Evolutionary conservation across 768 basidiomycete species (phyloP).

Genomic region (Agaricus blazei): DNA sequence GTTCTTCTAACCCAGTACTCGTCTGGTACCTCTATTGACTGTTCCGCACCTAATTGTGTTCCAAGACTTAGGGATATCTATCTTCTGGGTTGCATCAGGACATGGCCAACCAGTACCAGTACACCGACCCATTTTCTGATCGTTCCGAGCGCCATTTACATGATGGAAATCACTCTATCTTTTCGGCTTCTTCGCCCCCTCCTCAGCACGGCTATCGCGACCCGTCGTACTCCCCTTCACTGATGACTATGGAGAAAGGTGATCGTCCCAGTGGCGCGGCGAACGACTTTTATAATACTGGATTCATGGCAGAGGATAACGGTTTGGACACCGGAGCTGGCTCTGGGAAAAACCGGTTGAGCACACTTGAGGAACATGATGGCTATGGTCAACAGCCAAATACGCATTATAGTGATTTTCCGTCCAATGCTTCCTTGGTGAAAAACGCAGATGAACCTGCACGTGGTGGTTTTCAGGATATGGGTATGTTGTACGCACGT

Average conservation of each 20-base stretch:
- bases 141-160: background rate
- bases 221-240: background rate
- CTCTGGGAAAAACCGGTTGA: constrained; percentile 2
- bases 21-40: background rate
- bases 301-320: background rate
- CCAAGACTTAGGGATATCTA: too few species aligned
- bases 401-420: constrained; percentile 18
- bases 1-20: too few species aligned
- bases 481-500: constrained; percentile 32
- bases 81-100: background rate
- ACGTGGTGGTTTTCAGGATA: constrained; percentile 42
- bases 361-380: background rate
- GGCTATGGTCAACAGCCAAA: background rate
- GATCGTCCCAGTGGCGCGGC: background rate
- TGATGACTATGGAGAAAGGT: background rate
- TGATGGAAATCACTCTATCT: background rate
- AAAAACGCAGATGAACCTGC: constrained; percentile 38
- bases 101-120: constrained; percentile 1
- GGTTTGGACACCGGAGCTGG: background rate
- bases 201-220: background rate
- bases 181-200: background rate
- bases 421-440: constrained; percentile 37
- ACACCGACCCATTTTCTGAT: constrained; percentile 8
- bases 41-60: too few species aligned
- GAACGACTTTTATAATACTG: constrained; percentile 5